Base-by-base conservation (phyloP, 371 early-diverging fungal genomes). In the Mucor ambiguus region DNA sequence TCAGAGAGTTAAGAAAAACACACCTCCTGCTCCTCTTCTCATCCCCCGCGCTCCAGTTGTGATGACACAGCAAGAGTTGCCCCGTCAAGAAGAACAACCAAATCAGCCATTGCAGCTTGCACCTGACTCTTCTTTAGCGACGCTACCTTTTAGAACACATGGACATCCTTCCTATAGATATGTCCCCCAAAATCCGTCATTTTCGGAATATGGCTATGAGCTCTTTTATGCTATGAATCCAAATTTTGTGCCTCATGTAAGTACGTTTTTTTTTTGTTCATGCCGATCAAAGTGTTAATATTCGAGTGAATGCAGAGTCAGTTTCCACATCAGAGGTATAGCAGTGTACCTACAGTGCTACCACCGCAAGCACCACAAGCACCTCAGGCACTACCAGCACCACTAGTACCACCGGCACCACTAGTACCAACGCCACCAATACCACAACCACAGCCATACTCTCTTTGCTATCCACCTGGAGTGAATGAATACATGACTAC, bases 161-260 rank as follows among this genome's bases (percentile, higher is more conserved):
- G 41, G 41, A 41, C 18, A 41, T 4, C 41, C 41, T 41, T 12
- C 41, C 1, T 18, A 41, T 5, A 1, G 4, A 16, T 41, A 41
- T 41, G 18, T 41, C 0, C 57, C 46, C 20, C 38, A 62, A 12
- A 60, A 46, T 9, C 43, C 66, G n/a, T 61, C 60, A 14, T 22
- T 60, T 9, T 49, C 61, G 26, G 49, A 52, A 38, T 48, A 59
- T 5, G 61, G 61, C 43, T 65, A 65, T n/a, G 70, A 69, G 35
- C 24, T 69, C 7, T 69, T 65, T 68, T 63, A 63, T 18, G 11
- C 18, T 41, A 41, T 41, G 0, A 41, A 69, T 48, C 78, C 70
- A 11, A 74, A 77, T 74, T 79, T 77, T 62, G 76, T 79, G 74
- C 32, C 71, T 33, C 77, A 76, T 52, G 75, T 74, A 69, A 67